Base-by-base conservation (phyloP, 2,329 filamentous ascomycete species). In the Phialophora verrucosa region DNA sequence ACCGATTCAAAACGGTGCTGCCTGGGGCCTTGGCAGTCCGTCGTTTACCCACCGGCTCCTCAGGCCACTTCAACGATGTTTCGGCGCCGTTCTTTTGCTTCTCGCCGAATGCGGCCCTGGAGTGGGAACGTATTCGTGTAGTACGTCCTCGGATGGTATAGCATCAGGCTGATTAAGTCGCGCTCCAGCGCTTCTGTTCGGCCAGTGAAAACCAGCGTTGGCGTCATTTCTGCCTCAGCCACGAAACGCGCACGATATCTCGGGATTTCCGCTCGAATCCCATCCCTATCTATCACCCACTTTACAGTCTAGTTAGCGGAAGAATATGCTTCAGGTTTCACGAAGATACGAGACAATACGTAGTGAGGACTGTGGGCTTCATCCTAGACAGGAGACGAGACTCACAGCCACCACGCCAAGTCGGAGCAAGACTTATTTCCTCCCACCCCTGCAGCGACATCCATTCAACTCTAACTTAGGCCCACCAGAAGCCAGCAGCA, bases 171-270 rank as follows among this genome's bases (percentile, higher is more conserved):
- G 49, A 27, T 51, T 27, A 51, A 51, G 49, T 27, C 0, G 6
- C 29, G 14, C 29, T 29, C 27, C 25, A 11, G 27, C 14, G 38
- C 7, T 32, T 11, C 8, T 55, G 53, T 35, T 35, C 38, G 53
- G 29, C 53, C 27, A 55, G 12, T 32, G 25, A 32, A 17, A 20
- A 11, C 12, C 53, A 12, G 25, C 25, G 31, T 11, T 17, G 25
- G 53, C 53, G 53, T 35, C 53, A 35, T 35, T 35, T 31, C 23
- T 35, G 53, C 53, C 53, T 35, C 53, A 55, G 53, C 53, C 53
- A 29, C 53, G 53, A 55, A 55, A 55, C 53, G 27, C 53, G 53
- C 32, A 29, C 17, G 53, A 35, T 5, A 55, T 55, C 29, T 10
- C 53, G 17, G 53, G 29, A 32, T 17, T 55, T 14, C 53, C 53